phyloP scores from a whole-genome alignment of 441 rosid species.

The Populus hybrid region DNA sequence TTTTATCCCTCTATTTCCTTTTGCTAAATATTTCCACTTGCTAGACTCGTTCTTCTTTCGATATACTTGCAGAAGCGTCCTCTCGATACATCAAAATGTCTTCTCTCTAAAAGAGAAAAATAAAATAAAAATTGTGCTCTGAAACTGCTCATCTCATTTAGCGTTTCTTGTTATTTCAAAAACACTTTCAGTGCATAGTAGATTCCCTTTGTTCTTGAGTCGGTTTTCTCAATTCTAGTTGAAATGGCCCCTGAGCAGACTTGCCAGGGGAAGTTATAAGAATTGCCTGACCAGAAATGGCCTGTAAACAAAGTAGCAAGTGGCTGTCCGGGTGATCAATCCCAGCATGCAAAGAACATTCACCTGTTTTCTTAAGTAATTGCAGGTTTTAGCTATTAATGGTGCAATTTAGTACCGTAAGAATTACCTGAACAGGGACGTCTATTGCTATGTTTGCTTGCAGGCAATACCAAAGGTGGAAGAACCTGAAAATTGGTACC shows the following conservation, averaged over 20 bases:
- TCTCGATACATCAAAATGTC: neutral
- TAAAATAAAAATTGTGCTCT: neutral
- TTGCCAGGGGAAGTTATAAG: constrained; percentile 20
- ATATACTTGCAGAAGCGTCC: too few species aligned
- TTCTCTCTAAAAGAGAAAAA: neutral
- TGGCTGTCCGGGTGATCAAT: constrained; percentile 63
- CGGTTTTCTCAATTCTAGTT: neutral
- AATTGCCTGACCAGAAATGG: constrained; percentile 51
- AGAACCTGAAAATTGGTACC: constrained; percentile 41
- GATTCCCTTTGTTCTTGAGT: neutral
- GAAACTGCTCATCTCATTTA: neutral
- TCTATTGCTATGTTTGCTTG: constrained; percentile 46
- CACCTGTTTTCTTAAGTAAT: neutral
- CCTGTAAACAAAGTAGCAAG: constrained; percentile 71
- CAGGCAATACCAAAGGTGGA: constrained; percentile 73
- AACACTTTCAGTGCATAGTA: neutral
- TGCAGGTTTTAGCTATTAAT: neutral
- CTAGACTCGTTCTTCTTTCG: too few species aligned
- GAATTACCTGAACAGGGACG: constrained; percentile 63
- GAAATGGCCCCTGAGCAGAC: constrained; percentile 18
- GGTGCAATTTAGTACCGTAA: neutral
- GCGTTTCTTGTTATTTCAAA: neutral
- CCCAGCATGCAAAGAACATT: constrained; percentile 39
- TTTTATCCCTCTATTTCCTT: neutral
- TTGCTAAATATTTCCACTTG: neutral